Evolutionary conservation across 768 basidiomycete genomes (phyloP), one percentile per base, ranked within the genome.

Genomic region (Mycena rosella): DNA sequence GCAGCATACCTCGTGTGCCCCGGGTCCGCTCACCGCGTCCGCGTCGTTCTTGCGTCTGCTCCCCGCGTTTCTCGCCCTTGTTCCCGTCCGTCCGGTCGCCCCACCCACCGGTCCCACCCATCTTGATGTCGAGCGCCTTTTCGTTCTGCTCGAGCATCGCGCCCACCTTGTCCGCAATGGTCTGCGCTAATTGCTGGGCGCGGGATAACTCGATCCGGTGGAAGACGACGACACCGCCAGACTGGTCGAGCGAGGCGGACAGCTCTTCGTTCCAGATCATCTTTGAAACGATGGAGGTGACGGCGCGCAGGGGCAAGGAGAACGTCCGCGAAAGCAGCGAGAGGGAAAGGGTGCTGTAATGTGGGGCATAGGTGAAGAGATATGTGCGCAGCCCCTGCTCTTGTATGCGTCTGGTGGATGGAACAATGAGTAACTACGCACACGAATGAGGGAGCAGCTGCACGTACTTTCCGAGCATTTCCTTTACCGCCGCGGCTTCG

Each of bases 201-300:
- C 94, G 92, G 18, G 93, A 90, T 40, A 94, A 86, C 73, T 98
- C 96, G 63, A 95, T 88, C 62, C 95, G 91, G 76, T 99, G 95
- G 85, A 99, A 96, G 51, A 97, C 91, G 62, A 99, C 87, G 47
- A 97, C 96, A 40, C 90, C 92, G 26, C 91, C 91, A 20, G 94
- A 91, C 76, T 94, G 95, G 78, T 99, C 98, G 60, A 99, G 85
- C 18, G 96, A 96, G 3, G 97, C 98, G 1, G 92, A 85, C 14
- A 99, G 84, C 75, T 98, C 96, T 74, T 98, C 98, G 74, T 87
- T 95, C 95, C 96, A 98, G 73, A 99, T 98, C 98, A 99, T 98
- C 80, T 96, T 95, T 29, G 95, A 96, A 44, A 98, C 93, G 71
- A 98, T 89, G 15, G 96, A 95, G 10, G 92, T 95, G 5, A 98